Percentiles rank a stretch among this genome's conserved stretches.
Evolutionary conservation across 306 rosid genomes (phyloP).

Genomic region (Trichosanthes cucumerina): DNA sequence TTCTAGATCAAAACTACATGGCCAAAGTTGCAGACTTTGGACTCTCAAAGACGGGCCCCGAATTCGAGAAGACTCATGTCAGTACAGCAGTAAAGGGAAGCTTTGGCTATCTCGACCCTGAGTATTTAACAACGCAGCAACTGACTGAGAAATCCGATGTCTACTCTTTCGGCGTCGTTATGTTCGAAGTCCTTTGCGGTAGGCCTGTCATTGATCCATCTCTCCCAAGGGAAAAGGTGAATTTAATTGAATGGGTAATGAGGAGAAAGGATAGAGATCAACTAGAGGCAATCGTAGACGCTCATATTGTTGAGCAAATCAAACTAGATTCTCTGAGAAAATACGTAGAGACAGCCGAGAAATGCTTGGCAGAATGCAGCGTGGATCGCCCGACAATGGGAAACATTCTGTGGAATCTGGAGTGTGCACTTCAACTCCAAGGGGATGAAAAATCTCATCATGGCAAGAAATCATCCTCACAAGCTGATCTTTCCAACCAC

Average conservation of each 20-base stretch:
- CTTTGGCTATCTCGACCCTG: constrained; percentile 76
- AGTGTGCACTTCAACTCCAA: constrained; percentile 42
- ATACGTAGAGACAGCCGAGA: constrained; percentile 33
- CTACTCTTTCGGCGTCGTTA: constrained; percentile 65
- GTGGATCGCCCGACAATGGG: constrained; percentile 54
- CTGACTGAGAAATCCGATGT: constrained; percentile 66
- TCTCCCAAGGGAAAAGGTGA: constrained; percentile 39
- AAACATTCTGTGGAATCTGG: constrained; percentile 63
- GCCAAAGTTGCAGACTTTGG: constrained; percentile 72
- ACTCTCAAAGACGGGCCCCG: constrained; percentile 58
- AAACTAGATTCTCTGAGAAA: constrained; percentile 29
- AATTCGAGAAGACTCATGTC: constrained; percentile 44
- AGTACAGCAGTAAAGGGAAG: constrained; percentile 71
- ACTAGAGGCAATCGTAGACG: constrained; percentile 34
- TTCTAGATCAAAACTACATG: constrained; percentile 49
- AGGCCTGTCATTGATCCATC: constrained; percentile 66
- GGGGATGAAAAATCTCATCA: constrained; percentile 14
- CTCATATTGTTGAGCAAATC: constrained; percentile 26
- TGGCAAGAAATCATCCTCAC: constrained; percentile 8
- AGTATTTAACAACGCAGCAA: constrained; percentile 47
- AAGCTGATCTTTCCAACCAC: constrained; percentile 6
- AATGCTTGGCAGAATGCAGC: constrained; percentile 48
- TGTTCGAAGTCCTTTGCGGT: constrained; percentile 66
- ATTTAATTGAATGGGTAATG: constrained; percentile 48
- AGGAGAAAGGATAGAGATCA: constrained; percentile 18